Evolutionary conservation across 768 basidiomycete genomes (phyloP).

Genomic region (Lactarius deliciosus): DNA sequence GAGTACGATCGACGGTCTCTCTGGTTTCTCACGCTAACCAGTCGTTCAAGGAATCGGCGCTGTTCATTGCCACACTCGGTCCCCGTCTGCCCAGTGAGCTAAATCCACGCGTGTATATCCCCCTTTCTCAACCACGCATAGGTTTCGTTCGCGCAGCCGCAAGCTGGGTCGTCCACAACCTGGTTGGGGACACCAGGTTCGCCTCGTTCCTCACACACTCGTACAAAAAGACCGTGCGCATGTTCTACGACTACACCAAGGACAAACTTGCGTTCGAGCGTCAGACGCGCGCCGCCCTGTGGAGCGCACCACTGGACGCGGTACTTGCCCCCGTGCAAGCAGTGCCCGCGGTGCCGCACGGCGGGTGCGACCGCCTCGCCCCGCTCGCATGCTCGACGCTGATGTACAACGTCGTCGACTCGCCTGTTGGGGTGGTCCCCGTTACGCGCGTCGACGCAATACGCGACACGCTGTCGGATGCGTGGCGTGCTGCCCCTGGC

Average conservation of each 20-base stretch:
- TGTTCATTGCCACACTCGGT: slow-evolving; percentile 25
- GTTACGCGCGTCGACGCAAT: slow-evolving; percentile 41
- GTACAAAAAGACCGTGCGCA: slow-evolving; percentile 11
- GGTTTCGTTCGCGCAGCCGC: slow-evolving; percentile 19
- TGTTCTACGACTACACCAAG: slow-evolving; percentile 18
- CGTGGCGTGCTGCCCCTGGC: slow-evolving; percentile 52
- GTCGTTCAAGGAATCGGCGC: slow-evolving; percentile 21
- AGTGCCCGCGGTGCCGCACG: slow-evolving; percentile 37
- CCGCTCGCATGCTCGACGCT: slow-evolving; percentile 36
- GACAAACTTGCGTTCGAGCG: slow-evolving; percentile 13
- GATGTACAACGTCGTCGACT: slow-evolving; percentile 44
- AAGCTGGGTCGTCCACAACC: slow-evolving; percentile 10
- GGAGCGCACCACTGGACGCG: slow-evolving; percentile 32
- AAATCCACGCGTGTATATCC: not conserved
- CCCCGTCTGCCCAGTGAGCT: slow-evolving; percentile 20
- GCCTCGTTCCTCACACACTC: slow-evolving; percentile 19
- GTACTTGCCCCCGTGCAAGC: slow-evolving; percentile 41
- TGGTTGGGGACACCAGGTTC: slow-evolving; percentile 22
- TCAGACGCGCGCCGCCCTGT: slow-evolving; percentile 33
- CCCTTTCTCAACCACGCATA: not conserved
- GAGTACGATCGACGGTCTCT: not conserved
- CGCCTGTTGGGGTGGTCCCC: slow-evolving; percentile 45
- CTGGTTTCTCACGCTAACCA: not conserved
- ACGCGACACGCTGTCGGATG: slow-evolving; percentile 50
- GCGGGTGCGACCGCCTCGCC: slow-evolving; percentile 23